Base-by-base conservation (phyloP, 1,139 yeast species). In the Sugiyamaella paludigena region DNA sequence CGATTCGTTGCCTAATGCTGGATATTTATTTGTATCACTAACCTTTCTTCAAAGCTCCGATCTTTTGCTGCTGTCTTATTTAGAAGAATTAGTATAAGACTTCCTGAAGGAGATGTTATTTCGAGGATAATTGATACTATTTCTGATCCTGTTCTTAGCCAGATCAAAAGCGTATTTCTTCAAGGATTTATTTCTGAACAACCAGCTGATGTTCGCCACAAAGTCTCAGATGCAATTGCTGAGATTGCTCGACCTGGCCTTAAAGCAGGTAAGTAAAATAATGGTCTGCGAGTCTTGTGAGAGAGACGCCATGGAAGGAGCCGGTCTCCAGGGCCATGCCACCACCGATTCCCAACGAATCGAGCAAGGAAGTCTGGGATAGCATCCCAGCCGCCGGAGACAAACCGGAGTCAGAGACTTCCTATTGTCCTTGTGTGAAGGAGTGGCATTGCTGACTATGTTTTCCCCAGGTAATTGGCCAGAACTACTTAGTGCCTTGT, bases 151-250 rank as follows among this genome's bases (percentile, higher is more conserved):
- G 84, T 82, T 1, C 75, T 80, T 53, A 67, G 64, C 32, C 87
- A 84, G 62, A 81, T 91, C 50, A 80, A 95, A 59, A 60, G 73
- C 12, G 74, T 80, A 33, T 76, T 92, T 43, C 74, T 91, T 57
- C 77, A 77, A 48, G 98, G 97, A 10, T 87, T 92, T 58, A 66
- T 78, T 5, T 65, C 82, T 2, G 83, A 77, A 50, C 85, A 83
- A 63, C 73, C 85, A 19, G 80, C 80, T 53, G 79, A 77, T 55
- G 91, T 89, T 33, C 83, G 98, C 65, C 97, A 91, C 67, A 92
- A 92, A 65, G 74, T 92, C 48, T 83, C 96, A 4, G 98, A 92
- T 71, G 95, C 96, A 4, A 86, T 92, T 49, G 87, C 98, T 1
- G 98, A 91, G 67, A 81, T 92, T 36, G 95, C 96, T 7, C 63